Conservation (phyloP, 495 filamentous ascomycete species). For the Penicillium cosmopolitanum region DNA sequence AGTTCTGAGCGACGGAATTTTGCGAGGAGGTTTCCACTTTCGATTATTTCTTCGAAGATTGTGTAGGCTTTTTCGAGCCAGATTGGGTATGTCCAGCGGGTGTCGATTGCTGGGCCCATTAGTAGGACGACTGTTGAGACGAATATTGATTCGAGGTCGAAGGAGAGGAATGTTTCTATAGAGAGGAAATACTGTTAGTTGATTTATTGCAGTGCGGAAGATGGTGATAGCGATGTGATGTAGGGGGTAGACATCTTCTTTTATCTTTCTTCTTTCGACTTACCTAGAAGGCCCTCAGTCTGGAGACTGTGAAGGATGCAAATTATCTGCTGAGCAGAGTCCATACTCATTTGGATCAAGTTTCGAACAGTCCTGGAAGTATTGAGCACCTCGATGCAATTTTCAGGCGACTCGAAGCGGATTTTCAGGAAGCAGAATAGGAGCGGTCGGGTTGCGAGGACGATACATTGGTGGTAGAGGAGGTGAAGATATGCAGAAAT, state of each 20-base stretch:
- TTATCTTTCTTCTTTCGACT: not conserved
- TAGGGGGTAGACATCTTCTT: no score
- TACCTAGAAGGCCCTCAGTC: conserved; percentile 46
- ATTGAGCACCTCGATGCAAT: conserved; percentile 29
- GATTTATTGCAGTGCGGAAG: no score
- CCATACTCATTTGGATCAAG: conserved; percentile 46
- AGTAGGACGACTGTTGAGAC: conserved; percentile 43
- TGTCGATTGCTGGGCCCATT: conserved; percentile 38
- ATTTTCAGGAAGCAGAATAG: conserved; percentile 45
- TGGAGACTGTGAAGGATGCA: conserved; percentile 42
- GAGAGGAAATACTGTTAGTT: not conserved
- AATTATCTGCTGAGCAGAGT: conserved; percentile 46
- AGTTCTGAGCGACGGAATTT: conserved; percentile 42
- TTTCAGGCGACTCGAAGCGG: conserved; percentile 34
- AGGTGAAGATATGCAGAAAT: conserved; percentile 49
- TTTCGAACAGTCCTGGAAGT: conserved; percentile 36
- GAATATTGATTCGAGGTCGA: conserved; percentile 48
- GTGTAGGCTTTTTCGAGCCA: conserved; percentile 41
- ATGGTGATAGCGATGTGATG: no score
- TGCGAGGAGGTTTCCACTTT: conserved; percentile 43
- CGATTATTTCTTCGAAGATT: conserved; percentile 49
- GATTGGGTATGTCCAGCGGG: conserved; percentile 25
- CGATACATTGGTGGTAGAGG: conserved; percentile 50
- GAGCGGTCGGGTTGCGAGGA: conserved; percentile 45
- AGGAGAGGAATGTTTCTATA: conserved; percentile 49